These are phyloP conservation scores for Neurospora sp. DNA, from an alignment of 495 filamentous ascomycete genomes.

Conservation along the genomic window DNA sequence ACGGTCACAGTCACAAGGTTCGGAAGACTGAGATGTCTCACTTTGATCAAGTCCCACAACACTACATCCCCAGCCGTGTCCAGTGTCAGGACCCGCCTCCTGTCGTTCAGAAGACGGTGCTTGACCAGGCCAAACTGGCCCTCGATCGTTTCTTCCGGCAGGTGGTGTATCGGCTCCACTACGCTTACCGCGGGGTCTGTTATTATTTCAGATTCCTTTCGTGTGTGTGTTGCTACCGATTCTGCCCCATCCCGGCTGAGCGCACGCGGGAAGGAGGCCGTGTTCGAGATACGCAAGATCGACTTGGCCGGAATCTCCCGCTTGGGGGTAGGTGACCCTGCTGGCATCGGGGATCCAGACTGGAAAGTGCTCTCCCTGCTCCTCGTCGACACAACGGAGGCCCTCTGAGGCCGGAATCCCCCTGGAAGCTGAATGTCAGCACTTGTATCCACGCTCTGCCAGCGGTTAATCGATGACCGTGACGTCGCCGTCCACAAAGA, in stretches of 20 bases:
- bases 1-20: neutral
- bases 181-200: slow-evolving; percentile 47
- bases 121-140: slow-evolving; percentile 95
- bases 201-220: slow-evolving; percentile 51
- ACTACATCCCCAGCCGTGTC: slow-evolving; percentile 96
- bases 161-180: slow-evolving; percentile 57
- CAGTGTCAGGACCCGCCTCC: slow-evolving; percentile 76
- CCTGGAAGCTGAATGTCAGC: slow-evolving; percentile 41
- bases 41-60: slow-evolving; percentile 86
- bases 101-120: slow-evolving; percentile 82
- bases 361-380: slow-evolving; percentile 14
- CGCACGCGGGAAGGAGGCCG: slow-evolving; percentile 57
- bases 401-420: slow-evolving; percentile 44
- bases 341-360: neutral
- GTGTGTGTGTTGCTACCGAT: slow-evolving; percentile 33
- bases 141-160: slow-evolving; percentile 80
- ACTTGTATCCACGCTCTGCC: slow-evolving; percentile 77
- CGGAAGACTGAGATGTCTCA: slow-evolving; percentile 22
- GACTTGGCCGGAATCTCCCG: slow-evolving; percentile 67
- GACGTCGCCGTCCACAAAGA: slow-evolving; percentile 92
- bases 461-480: slow-evolving; percentile 89
- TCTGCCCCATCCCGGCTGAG: slow-evolving; percentile 28
- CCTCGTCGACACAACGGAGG: slow-evolving; percentile 33
- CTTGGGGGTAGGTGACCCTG: slow-evolving; percentile 22
- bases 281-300: slow-evolving; percentile 71